These are phyloP conservation scores for Fusarium coicis DNA, from an alignment of 2,329 filamentous ascomycete species.

Conservation along the genomic window DNA sequence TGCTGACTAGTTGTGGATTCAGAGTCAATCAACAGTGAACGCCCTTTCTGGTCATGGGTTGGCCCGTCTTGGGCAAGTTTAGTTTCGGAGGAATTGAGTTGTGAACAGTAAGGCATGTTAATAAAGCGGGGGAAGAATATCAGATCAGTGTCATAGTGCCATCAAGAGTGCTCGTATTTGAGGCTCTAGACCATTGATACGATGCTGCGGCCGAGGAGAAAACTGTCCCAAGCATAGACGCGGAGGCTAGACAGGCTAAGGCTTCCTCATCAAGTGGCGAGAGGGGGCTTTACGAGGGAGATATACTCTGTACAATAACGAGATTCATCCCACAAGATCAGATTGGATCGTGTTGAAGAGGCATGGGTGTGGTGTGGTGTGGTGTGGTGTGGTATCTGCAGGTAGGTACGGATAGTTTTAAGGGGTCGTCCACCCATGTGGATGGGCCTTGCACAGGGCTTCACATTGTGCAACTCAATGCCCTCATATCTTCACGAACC, in stretches of 20 bases:
- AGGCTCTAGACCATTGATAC: slow-evolving; percentile 5
- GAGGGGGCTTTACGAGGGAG: slow-evolving; percentile 9
- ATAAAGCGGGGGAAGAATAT: slow-evolving; percentile 22
- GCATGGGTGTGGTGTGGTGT: slow-evolving; percentile 19
- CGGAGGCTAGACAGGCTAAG: slow-evolving; percentile 3
- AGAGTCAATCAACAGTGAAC: slow-evolving; percentile 28
- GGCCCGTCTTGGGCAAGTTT: not conserved
- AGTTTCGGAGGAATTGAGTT: slow-evolving; percentile 20
- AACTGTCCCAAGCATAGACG: slow-evolving; percentile 6
- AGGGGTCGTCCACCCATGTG: slow-evolving; percentile 3
- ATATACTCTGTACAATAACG: not conserved
- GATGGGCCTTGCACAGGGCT: slow-evolving; percentile 1
- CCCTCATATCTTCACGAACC: not conserved
- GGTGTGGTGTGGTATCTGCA: not conserved
- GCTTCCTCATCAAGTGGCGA: not conserved
- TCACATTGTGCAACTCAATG: slow-evolving; percentile 11
- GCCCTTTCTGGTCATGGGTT: slow-evolving; percentile 30
- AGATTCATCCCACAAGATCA: slow-evolving; percentile 25
- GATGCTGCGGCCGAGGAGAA: slow-evolving; percentile 24
- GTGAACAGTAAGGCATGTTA: not conserved
- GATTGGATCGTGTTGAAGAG: slow-evolving; percentile 21
- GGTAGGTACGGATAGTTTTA: not conserved
- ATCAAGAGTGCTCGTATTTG: slow-evolving; percentile 32
- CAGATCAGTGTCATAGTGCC: slow-evolving; percentile 23
- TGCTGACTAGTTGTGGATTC: slow-evolving; percentile 1